Evolutionary conservation across 805 yeast genomes (phyloP), one percentile per base, ranked within the genome.

Genomic region (Metschnikowia gelsemii): DNA sequence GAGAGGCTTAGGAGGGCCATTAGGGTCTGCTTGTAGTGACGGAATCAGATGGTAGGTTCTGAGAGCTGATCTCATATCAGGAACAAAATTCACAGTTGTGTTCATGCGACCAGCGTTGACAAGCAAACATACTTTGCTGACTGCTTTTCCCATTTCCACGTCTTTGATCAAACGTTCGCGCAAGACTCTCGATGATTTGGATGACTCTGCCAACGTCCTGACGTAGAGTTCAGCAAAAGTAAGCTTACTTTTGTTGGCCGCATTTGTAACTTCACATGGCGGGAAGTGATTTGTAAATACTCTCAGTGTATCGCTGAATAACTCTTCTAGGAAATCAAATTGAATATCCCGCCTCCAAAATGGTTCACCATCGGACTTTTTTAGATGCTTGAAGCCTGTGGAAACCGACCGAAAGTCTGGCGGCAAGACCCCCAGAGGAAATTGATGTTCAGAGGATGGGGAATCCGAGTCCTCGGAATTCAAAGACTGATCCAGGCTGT

Each of bases 41-140:
- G 99, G 99, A 24, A 91, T 87, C 9, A 96, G 85, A 64, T 91
- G 97, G 59, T 86, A 91, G 0, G 97, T 90, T 56, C 99, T 74
- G 48, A 91, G 72, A 51, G 89, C 91, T 0, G 96, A 87, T 53
- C 88, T 83, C 98, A 91, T 91, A 57, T 89, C 97, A 17, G 95
- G 87, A 42, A 88, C 96, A 58, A 91, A 85, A 64, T 91, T 91
- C 38, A 91, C 82, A 2, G 98, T 91, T 2, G 99, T 91, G 67
- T 91, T 91, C 80, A 91, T 80, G 47, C 97, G 73, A 8, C 98
- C 98, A 40, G 90, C 80, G 58, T 91, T 91, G 13, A 91, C 97
- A 46, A 91, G 70, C 27, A 91, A 64, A 50, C 96, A 88, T 17
- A 88, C 82, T 73, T 87, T 79, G 40, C 87, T 84, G 16, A 87